Base-by-base conservation (phyloP, 2,329 filamentous ascomycete genomes). In the Rhinocladiella mackenziei region DNA sequence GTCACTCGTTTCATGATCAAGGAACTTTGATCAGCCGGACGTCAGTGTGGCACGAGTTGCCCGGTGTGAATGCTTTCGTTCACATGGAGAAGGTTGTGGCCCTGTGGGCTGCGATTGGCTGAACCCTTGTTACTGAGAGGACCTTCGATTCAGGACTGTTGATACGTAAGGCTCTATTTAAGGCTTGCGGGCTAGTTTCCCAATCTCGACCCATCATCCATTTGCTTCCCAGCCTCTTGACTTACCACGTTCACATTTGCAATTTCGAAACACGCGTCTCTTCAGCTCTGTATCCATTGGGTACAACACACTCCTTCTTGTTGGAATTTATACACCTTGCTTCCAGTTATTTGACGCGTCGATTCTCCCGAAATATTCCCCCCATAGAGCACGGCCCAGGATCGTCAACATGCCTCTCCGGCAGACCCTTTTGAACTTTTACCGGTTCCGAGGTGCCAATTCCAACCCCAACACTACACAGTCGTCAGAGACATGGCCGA, bases 391-490 rank as follows among this genome's bases (percentile, higher is more conserved):
- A 32, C 33, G 28, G 22, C 45, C 18, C 19, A 23, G 23, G 18
- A 9, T 25, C 15, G 20, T 43, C 42, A 49, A 18, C 20, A 58
- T 58, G 56, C 56, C 50, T 40, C 45, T 58, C 10, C 51, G 53
- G 9, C 56, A 58, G 33, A 48, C 44, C 22, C 43, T 51, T 13
- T 48, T 58, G 26, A 55, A 38, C 38, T 58, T 58, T 33, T 53
- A 48, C 44, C 40, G 34, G 20, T 19, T 37, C 4, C 33, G 48
- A 5, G 15, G 15, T 8, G 30, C 43, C 2, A 43, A 43, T 14
- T 8, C 10, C 9, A 34, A 44, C n/a, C 8, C 32, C 14, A 15
- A 30, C 23, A 8, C 29, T 7, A 8, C 20, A 11, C 32, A 19
- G 5, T n/a, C 39, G n/a, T 32, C 45, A 15, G 33, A 31, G 9